These are phyloP conservation scores for Graphiopsis chlorocephala DNA, from an alignment of 2,329 filamentous ascomycete species.

Conservation along the genomic window DNA sequence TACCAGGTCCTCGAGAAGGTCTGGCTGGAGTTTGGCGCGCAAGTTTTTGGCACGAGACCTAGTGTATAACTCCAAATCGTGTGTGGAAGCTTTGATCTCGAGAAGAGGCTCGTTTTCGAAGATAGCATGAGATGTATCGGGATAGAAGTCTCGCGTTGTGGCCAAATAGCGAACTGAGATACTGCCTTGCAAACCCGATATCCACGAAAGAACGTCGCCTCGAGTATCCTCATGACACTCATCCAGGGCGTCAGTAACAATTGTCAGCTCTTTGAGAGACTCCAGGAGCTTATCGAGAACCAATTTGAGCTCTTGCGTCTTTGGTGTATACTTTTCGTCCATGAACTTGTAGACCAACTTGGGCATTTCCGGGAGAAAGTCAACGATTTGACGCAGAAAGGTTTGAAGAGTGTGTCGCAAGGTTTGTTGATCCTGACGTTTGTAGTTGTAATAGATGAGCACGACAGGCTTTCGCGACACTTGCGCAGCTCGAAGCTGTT, in stretches of 20 bases:
- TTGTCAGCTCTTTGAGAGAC: background rate
- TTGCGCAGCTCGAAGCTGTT: background rate
- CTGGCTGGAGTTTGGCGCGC: background rate
- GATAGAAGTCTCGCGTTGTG: background rate
- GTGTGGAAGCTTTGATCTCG: background rate
- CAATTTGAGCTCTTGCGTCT: background rate
- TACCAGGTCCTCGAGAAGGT: background rate
- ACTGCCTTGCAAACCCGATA: background rate
- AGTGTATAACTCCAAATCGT: background rate
- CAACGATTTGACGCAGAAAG: background rate
- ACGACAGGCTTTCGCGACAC: background rate
- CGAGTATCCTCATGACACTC: background rate
- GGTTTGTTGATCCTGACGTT: background rate
- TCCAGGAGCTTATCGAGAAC: background rate
- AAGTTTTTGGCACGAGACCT: background rate
- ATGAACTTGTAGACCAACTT: background rate
- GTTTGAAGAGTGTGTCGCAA: background rate
- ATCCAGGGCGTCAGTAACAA: background rate
- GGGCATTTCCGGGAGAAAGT: background rate
- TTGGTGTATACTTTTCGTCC: background rate
- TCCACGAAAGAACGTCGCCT: background rate
- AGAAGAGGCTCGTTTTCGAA: background rate
- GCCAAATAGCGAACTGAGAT: background rate
- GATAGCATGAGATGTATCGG: background rate
- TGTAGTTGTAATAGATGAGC: conserved; percentile 8